phyloP scores from a whole-genome alignment of 805 yeast species.

The Saturnispora ahearnii region DNA sequence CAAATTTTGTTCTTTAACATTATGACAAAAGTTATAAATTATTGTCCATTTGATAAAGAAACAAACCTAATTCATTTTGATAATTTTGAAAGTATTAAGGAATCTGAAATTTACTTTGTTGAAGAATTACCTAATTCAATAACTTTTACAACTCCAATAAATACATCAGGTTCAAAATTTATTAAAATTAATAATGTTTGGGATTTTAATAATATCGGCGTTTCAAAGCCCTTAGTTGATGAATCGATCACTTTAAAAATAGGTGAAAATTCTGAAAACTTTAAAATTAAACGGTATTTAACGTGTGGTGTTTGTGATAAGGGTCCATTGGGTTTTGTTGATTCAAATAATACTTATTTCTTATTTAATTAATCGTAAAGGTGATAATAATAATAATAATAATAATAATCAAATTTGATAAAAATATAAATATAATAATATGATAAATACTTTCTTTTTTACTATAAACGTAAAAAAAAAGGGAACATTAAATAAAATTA shows the following conservation, averaged over 20 bases:
- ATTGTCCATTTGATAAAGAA: slow-evolving; percentile 13
- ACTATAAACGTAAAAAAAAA: not conserved
- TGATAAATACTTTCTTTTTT: not conserved
- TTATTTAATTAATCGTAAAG: not conserved
- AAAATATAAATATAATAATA: slow-evolving; percentile 7
- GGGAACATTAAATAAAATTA: not conserved
- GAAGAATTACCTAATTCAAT: not conserved
- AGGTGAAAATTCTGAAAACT: slow-evolving; percentile 14
- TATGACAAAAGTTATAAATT: slow-evolving; percentile 3
- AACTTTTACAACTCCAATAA: slow-evolving; percentile 6
- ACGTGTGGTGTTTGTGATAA: slow-evolving; percentile 71
- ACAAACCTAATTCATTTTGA: slow-evolving; percentile 10
- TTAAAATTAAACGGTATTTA: slow-evolving; percentile 42
- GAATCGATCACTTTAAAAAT: slow-evolving; percentile 9
- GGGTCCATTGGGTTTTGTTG: slow-evolving; percentile 72
- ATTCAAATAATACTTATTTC: slow-evolving; percentile 11
- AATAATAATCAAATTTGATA: slow-evolving; percentile 1
- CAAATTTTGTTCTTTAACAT: not conserved
- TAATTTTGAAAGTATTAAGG: slow-evolving; percentile 3
- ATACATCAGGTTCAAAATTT: not conserved
- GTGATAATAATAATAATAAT: not conserved
- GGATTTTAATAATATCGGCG: slow-evolving; percentile 77
- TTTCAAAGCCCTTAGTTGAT: slow-evolving; percentile 35
- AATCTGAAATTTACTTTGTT: not conserved
- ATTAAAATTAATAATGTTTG: slow-evolving; percentile 47